Percentiles rank a stretch among this genome's conserved stretches.
These are phyloP conservation scores for Trypanosoma caninum DNA, from an alignment of 208 protist genomes.

Conservation along the genomic window DNA sequence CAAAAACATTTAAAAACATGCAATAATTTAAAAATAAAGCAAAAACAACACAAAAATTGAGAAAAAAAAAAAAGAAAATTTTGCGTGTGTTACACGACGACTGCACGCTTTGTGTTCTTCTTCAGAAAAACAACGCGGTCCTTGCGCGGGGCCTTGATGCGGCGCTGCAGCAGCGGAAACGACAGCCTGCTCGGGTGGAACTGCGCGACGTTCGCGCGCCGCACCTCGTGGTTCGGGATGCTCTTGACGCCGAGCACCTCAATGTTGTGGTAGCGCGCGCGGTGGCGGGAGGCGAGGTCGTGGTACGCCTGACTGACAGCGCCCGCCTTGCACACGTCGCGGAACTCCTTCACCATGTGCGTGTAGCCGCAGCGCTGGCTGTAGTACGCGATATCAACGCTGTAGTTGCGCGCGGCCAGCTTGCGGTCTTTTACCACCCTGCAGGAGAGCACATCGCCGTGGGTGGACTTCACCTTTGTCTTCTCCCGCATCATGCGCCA, in stretches of 20 bases:
- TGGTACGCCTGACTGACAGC: conserved; percentile 97
- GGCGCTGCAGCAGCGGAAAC: conserved; percentile 87
- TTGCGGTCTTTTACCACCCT: conserved; percentile 96
- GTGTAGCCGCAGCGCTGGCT: conserved; percentile 97
- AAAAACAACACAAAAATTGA: conserved; percentile 1
- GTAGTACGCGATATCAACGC: conserved; percentile 98
- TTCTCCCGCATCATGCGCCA: conserved; percentile 99
- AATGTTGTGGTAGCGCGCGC: conserved; percentile 93
- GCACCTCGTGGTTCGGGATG: conserved; percentile 83
- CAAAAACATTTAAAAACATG: too few relatives aligned
- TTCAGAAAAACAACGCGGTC: conserved; percentile 68
- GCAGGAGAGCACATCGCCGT: conserved; percentile 95
- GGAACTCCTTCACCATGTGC: conserved; percentile 99
- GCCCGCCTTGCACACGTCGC: conserved; percentile 93
- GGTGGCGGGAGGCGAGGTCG: conserved; percentile 97
- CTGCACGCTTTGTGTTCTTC: conserved; percentile 66
- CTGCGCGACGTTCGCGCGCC: conserved; percentile 37
- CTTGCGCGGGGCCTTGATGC: conserved; percentile 28
- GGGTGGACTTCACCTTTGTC: conserved; percentile 98
- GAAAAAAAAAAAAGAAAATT: neutral
- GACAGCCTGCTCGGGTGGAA: conserved; percentile 91
- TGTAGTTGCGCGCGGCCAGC: conserved; percentile 98
- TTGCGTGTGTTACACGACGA: conserved; percentile 7
- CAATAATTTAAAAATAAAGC: conserved; percentile 6
- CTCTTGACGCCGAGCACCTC: conserved; percentile 95